A percentile compares a stretch with the other conserved stretches of the same genome.
These are phyloP conservation scores for Colletotrichum spinosum DNA, from an alignment of 2,329 filamentous ascomycete species.

Conservation along the genomic window DNA sequence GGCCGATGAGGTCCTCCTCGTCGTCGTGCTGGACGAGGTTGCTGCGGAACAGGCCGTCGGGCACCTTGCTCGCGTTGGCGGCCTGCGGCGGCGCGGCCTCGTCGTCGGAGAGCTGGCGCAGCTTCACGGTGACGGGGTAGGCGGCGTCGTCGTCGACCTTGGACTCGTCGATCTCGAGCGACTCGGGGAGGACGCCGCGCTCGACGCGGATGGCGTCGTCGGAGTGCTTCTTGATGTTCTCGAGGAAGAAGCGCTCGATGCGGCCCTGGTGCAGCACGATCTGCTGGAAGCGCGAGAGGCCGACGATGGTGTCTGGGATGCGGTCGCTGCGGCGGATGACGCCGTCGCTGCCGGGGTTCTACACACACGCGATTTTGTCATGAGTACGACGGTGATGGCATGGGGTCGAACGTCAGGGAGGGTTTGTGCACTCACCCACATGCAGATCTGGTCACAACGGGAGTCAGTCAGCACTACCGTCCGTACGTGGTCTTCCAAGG, in stretches of 20 bases:
- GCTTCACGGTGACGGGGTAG: constrained; percentile 70
- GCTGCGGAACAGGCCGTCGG: constrained; percentile 69
- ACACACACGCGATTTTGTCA: constrained; percentile 39
- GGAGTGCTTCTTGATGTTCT: constrained; percentile 67
- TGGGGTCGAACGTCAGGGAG: background rate
- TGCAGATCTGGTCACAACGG: constrained; percentile 23
- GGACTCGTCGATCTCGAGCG: constrained; percentile 64
- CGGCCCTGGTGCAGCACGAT: constrained; percentile 78
- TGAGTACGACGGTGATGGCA: constrained; percentile 30
- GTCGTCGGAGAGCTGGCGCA: constrained; percentile 68
- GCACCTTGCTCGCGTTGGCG: constrained; percentile 51
- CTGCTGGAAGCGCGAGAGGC: constrained; percentile 72
- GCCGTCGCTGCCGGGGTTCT: constrained; percentile 72
- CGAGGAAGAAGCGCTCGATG: constrained; percentile 75
- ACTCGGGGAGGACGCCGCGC: constrained; percentile 68
- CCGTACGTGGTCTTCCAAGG: no score
- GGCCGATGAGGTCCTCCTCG: constrained; percentile 51
- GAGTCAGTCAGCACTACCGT: no score
- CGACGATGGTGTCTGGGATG: constrained; percentile 71
- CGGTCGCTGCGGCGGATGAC: constrained; percentile 68
- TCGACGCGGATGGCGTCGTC: constrained; percentile 65
- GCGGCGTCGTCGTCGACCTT: constrained; percentile 60
- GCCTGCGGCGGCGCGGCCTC: constrained; percentile 61
- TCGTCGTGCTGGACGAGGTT: constrained; percentile 69
- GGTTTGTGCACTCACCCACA: constrained; percentile 27